Conservation (phyloP, 108 stramenopile genomes). For the Skeletonema costatum region DNA sequence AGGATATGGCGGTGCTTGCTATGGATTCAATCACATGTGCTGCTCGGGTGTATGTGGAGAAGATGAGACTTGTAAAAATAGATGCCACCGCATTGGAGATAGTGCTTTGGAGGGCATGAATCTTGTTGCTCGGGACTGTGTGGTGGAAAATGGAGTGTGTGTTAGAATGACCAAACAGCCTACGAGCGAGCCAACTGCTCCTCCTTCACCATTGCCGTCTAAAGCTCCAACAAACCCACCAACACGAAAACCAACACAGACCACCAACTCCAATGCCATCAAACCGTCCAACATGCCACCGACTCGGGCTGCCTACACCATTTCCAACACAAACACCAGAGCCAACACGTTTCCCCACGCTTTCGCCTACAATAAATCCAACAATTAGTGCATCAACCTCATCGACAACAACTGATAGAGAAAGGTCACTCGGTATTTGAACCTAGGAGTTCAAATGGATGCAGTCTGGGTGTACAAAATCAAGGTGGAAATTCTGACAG, state of each 20-base stretch:
- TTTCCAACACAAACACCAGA: background rate
- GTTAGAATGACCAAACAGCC: background rate
- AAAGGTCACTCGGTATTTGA: background rate
- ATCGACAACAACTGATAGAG: background rate
- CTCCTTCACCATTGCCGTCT: background rate
- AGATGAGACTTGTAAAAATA: background rate
- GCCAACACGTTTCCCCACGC: background rate
- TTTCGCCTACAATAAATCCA: background rate
- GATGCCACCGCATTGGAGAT: background rate
- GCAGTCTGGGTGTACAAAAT: constrained; percentile 10
- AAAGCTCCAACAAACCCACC: background rate
- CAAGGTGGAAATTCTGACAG: constrained; percentile 40
- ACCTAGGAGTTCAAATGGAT: background rate
- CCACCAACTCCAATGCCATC: background rate
- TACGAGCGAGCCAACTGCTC: background rate
- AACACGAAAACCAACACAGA: too few relatives aligned
- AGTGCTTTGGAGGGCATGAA: background rate
- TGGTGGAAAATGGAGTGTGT: constrained; percentile 9
- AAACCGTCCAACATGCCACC: background rate
- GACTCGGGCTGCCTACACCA: background rate
- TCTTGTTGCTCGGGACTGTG: constrained; percentile 4
- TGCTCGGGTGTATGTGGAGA: background rate
- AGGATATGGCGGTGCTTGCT: background rate
- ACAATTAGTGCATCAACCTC: background rate
- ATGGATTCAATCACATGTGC: background rate